These are phyloP conservation scores for Agaricus blazei DNA, from an alignment of 768 basidiomycete genomes.

Conservation along the genomic window DNA sequence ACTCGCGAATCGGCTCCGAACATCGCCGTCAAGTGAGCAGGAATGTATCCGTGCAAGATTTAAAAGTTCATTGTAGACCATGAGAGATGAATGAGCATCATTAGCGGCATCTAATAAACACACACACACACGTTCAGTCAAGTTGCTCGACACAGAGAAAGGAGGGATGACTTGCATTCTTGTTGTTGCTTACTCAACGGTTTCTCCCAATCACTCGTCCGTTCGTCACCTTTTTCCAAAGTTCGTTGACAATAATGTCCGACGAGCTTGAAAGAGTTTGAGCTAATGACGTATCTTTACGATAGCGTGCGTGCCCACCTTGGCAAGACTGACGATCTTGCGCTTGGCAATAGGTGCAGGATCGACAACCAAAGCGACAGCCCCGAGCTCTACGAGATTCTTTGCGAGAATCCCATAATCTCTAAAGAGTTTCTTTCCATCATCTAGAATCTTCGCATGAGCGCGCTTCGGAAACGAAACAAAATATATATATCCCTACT, in stretches of 20 bases:
- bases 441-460: conserved; percentile 18
- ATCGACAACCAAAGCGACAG: conserved; percentile 26
- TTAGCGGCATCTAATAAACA: conserved; percentile 29
- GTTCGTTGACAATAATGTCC: conserved; percentile 25
- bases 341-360: conserved; percentile 16
- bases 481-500: conserved; percentile 15
- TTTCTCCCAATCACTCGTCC: conserved; percentile 31
- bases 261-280: conserved; percentile 19
- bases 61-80: conserved; percentile 24
- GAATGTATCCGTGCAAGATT: conserved; percentile 18
- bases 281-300: not conserved
- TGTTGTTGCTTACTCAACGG: conserved; percentile 18
- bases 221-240: conserved; percentile 23
- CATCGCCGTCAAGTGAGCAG: conserved; percentile 12
- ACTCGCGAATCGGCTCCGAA: conserved; percentile 1
- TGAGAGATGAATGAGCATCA: conserved; percentile 29
- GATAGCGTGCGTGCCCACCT: conserved; percentile 14
- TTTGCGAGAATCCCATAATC: conserved; percentile 33
- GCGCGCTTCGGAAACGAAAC: not conserved
- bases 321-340: conserved; percentile 27
- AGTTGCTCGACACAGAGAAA: no score
- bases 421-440: conserved; percentile 31
- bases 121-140: not conserved
- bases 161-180: conserved; percentile 20
- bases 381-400: conserved; percentile 30